Evolutionary conservation across 2,329 filamentous ascomycete species (phyloP).

Genomic region (Cladophialophora immunda): DNA sequence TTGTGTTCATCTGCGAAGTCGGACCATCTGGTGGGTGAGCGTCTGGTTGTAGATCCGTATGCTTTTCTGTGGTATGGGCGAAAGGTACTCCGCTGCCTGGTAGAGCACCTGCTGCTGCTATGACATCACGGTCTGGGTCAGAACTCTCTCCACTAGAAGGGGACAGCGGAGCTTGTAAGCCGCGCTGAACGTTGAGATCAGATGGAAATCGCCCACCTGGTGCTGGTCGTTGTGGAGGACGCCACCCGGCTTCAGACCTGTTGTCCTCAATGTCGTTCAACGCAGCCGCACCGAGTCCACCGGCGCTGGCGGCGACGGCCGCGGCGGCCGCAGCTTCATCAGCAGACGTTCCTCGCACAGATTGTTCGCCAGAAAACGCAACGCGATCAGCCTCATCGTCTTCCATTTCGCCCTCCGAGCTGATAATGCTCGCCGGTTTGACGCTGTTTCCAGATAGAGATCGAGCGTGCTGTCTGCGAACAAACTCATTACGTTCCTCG

Average conservation of each 20-base stretch:
- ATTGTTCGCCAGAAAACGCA: conserved; percentile 68
- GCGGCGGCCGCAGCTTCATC: conserved; percentile 43
- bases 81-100: conserved; percentile 56
- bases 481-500: conserved; percentile 87
- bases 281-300: conserved; percentile 47
- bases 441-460: conserved; percentile 73
- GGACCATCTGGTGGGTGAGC: conserved; percentile 1
- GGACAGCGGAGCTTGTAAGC: conserved; percentile 80
- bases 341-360: conserved; percentile 40
- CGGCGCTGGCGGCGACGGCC: conserved; percentile 48
- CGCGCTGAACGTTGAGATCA: conserved; percentile 86
- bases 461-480: conserved; percentile 76
- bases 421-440: conserved; percentile 67
- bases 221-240: conserved; percentile 71
- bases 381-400: conserved; percentile 74
- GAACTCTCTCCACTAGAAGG: conserved; percentile 84
- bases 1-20: conserved; percentile 12
- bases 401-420: conserved; percentile 79
- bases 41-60: conserved; percentile 36
- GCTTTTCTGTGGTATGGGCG: conserved; percentile 26
- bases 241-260: conserved; percentile 46
- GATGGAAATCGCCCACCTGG: conserved; percentile 97
- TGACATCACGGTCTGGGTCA: conserved; percentile 63
- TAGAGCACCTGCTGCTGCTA: conserved; percentile 66
- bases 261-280: conserved; percentile 40